Evolutionary conservation across 768 basidiomycete genomes (phyloP), one percentile per base, ranked within the genome.

Genomic region (Mycena olivaceomarginata): DNA sequence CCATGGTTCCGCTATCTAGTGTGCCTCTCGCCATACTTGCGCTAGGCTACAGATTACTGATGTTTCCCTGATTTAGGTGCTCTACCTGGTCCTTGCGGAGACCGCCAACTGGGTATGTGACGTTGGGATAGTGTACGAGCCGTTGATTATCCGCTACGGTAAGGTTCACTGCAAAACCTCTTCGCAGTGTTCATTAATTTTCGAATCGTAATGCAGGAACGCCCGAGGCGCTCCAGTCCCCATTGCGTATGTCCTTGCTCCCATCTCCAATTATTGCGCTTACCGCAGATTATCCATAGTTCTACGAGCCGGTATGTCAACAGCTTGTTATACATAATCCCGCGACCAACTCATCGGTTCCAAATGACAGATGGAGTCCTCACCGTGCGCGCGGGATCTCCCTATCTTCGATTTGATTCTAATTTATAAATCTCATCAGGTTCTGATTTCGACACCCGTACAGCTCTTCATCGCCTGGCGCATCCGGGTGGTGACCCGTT

Each of bases 401-500:
- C 4, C 40, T 7, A 16, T 46, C 20, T 20, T 5, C n/a, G 8
- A 56, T 56, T 25, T 16, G 16, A 41, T 5, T 12, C 13, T 31
- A 4, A 31, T 31, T 31, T 4, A n/a, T 13, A 5, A 22, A n/a
- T 51, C 16, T 2, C 9, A 25, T 37, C 51, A 80, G 79, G 77
- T 78, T 37, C 48, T 74, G 11, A 45, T 79, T 51, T 80, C 80
- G 1, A 74, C 72, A 1, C 80, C 80, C 1, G 65, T 74, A 8
- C 80, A 80, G 46, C 56, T 79, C 43, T 80, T 80, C 66, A 72
- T 80, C 20, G 78, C 78, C 3, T 80, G 78, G 78, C 78, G 80
- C 31, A 59, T 79, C 10, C 74, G 41, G 9, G 41, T 77, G 4
- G 46, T 79, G 40, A 80, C 74, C 16, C 15, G 16, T 40, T 76